Base-by-base conservation (phyloP, 805 yeast species). In the Cyberlindnera misumaiensis region DNA sequence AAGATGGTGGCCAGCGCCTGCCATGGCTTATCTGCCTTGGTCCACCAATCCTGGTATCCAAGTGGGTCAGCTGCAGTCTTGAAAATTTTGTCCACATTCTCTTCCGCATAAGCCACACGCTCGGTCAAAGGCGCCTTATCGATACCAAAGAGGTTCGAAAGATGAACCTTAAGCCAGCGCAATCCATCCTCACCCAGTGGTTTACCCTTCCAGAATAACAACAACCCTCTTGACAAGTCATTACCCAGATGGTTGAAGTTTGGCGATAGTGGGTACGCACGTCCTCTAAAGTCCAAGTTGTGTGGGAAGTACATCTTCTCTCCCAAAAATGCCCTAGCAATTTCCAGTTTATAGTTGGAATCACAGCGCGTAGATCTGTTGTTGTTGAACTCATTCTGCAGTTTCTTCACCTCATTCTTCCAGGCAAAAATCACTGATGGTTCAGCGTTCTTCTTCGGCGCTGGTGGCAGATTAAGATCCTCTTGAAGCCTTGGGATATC, bases 301-400 rank as follows among this genome's bases (percentile, higher is more conserved):
- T 84, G 90, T 8, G 94, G 93, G 65, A 83, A 83, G 54, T 72
- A 83, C 50, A 83, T 73, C 49, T 72, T 71, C 57, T 83, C 93
- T 17, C 94, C 94, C 18, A 83, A 62, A 60, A 82, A 87, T 0
- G 96, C 96, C 47, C 97, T 73, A 1, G 98, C 97, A 55, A 93
- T 87, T 60, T 93, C 98, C 37, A 93, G 64, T 58, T 87, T 93
- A 60, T 93, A 93, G 58, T 93, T 90, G 45, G 85, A 71, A 60
- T 89, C 97, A 65, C 98, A 93, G 59, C 98, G 76, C 57, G 81
- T 83, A 0, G 97, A 89, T 59, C 93, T 77, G 45, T 73, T 68
- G 16, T 81, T 67, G 10, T 83, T 75, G 43, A 78, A 79, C 31
- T 75, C 80, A 46, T 77, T 74, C 15, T 78, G 69, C 8, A 75